Conservation (phyloP, 106 monocot genomes). For the Allium cepa region DNA sequence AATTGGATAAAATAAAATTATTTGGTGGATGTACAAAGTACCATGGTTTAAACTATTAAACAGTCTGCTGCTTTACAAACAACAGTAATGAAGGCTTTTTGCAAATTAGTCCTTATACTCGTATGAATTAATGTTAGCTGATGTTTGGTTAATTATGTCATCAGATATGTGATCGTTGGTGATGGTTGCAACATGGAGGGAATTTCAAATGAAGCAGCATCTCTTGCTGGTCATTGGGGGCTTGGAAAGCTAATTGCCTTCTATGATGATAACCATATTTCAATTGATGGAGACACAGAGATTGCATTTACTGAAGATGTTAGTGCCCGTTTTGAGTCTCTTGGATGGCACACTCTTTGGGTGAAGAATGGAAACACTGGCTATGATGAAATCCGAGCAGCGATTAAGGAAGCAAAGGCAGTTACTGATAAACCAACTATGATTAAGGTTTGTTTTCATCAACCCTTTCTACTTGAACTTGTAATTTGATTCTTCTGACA, state of each 20-base stretch:
- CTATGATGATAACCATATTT: slow-evolving; percentile 98
- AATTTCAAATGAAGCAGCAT: slow-evolving; percentile 75
- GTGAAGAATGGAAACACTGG: slow-evolving; percentile 91
- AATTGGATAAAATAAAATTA: too few species aligned
- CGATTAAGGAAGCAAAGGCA: slow-evolving; percentile 62
- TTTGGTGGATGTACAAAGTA: too few species aligned
- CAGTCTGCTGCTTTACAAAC: too few species aligned
- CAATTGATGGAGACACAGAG: slow-evolving; percentile 96
- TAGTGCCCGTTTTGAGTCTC: slow-evolving; percentile 79
- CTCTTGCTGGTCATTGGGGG: slow-evolving; percentile 88
- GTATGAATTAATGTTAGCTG: neutral
- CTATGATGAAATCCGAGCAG: slow-evolving; percentile 61
- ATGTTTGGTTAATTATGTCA: neutral
- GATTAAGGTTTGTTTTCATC: slow-evolving; percentile 40
- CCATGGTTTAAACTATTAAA: too few species aligned
- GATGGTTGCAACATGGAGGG: slow-evolving; percentile 81
- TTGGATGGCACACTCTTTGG: slow-evolving; percentile 99
- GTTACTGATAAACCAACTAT: slow-evolving; percentile 66
- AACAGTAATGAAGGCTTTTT: too few species aligned
- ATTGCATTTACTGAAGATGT: slow-evolving; percentile 97
- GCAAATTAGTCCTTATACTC: too few species aligned
- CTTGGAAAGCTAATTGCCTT: slow-evolving; percentile 91
- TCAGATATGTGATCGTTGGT: slow-evolving; percentile 55
- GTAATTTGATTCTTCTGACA: too few species aligned
- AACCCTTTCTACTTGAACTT: too few species aligned